These are phyloP conservation scores for Cladosporium phlei DNA, from an alignment of 2,329 filamentous ascomycete species.

Conservation along the genomic window DNA sequence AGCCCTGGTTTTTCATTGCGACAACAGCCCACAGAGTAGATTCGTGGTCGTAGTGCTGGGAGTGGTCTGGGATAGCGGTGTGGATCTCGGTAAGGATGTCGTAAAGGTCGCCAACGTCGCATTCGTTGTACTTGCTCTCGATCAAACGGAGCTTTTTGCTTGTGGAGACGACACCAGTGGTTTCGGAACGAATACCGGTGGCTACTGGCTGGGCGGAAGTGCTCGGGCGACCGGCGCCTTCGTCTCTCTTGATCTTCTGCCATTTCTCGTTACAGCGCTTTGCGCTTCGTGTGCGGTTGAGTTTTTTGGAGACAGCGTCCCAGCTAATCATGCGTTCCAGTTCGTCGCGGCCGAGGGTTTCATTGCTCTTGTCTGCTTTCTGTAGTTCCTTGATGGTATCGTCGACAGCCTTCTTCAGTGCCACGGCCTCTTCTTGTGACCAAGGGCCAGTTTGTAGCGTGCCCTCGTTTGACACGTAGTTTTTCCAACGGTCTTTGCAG, in stretches of 20 bases:
- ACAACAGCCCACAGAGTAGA: slow-evolving; percentile 35
- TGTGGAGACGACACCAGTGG: not conserved
- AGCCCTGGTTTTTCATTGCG: slow-evolving; percentile 23
- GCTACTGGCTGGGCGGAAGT: not conserved
- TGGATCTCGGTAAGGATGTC: slow-evolving; percentile 37
- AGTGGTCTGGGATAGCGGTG: slow-evolving; percentile 18
- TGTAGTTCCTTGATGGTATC: slow-evolving; percentile 50
- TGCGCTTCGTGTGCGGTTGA: slow-evolving; percentile 57
- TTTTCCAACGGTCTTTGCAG: slow-evolving; percentile 65
- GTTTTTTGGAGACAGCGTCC: slow-evolving; percentile 57
- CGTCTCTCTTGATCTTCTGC: slow-evolving; percentile 43
- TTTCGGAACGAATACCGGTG: no score
- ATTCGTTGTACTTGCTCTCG: slow-evolving; percentile 26
- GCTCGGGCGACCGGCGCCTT: not conserved
- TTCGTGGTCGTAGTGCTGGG: slow-evolving; percentile 26
- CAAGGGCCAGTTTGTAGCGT: slow-evolving; percentile 53
- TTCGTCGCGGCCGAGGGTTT: slow-evolving; percentile 34
- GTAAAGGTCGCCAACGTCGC: slow-evolving; percentile 39
- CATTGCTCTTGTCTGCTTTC: slow-evolving; percentile 30
- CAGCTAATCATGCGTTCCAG: slow-evolving; percentile 60
- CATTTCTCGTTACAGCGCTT: slow-evolving; percentile 67
- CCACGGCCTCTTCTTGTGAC: slow-evolving; percentile 55
- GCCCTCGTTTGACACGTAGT: slow-evolving; percentile 58
- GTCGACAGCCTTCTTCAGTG: slow-evolving; percentile 45
- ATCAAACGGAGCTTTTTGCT: slow-evolving; percentile 17